Base-by-base conservation (phyloP, 352 stramenopile genomes). In the Saprolegnia diclina region DNA sequence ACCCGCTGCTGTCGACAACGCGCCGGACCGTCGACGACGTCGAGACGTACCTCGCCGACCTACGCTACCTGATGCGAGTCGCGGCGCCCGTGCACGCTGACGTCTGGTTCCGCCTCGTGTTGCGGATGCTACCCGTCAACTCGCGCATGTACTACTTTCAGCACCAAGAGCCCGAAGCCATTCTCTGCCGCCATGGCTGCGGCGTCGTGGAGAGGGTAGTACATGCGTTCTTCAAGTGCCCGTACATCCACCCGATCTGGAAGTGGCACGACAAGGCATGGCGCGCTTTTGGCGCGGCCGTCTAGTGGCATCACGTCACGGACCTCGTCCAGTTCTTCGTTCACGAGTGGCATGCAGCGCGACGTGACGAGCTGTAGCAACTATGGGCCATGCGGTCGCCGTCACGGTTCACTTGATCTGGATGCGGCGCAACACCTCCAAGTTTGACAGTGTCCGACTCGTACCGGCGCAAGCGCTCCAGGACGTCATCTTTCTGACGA, bases 51-150 rank as follows among this genome's bases (percentile, higher is more conserved):
- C 18, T 66, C 9, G 13, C 21, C 5, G 0, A 35, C 29, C 4
- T 66, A 5, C 59, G 59, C 19, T 14, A 26, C 13, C 26, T 26
- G 11, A 24, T 46, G 26, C 35, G 19, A 2, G 16, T 38, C 11
- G 11, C 44, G 24, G 32, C 59, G 18, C 46, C 59, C 0, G 42
- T 66, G 16, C 59, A 66, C 10, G 40, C 59, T 1, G 59, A 66
- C 42, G 59, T 66, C 10, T 66, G 59, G 35, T 55, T 66, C 11
- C 59, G 59, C 16, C 14, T 42, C 16, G 32, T 59, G 2, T 7
- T 56, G 16, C 13, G 50, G 14, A 64, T 64, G 5, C 40, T 64
- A 5, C 56, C 56, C 1, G 56, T 64, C 35, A 64, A 64, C 40
- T 29, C 16, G 16, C 56, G 56, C 18, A 38, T 64, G 18, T 4